Evolutionary conservation across 495 filamentous ascomycete genomes (phyloP), one percentile per base, ranked within the genome.

Genomic region (Glonium stellatum): DNA sequence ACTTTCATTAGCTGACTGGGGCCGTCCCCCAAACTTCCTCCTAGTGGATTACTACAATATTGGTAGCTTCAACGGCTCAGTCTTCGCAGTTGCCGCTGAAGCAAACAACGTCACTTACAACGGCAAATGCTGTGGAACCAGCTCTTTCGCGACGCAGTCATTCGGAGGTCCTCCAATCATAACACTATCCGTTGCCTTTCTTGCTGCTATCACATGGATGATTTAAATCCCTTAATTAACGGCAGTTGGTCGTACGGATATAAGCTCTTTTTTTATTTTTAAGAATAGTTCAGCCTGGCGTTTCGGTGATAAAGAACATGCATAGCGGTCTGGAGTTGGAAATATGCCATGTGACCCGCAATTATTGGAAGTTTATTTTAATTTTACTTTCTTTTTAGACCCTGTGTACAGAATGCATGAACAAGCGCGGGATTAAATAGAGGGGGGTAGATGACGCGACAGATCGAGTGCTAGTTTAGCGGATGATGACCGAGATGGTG

Each of bases 1-100:
- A 49, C 23, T 57, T 39, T 51, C 56, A n/a, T 42, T 19, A 76
- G 76, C 59, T 0, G 73, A 74, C 22, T 95, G 88, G 87, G 77
- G 77, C 21, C 81, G 86, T 37, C 78, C 87, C 1, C 92, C 92
- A 0, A 96, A 88, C 69, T 87, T 95, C 66, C 78, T 97, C 8
- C 82, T 96, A 25, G 89, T 96, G 4, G 92, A 97, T 70, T 95
- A 88, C 70, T 95, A 92, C 73, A 87, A 95, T 66, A 72, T 73
- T 54, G 90, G 88, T 53, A 76, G 75, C 12, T 82, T 74, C 54
- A 80, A 82, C 57, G 92, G 92, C n/a, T 87, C 87, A 4, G 92
- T 96, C 44, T 96, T 97, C 68, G 84, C 92, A 67, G 90, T 93
- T 41, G 92, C 92, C 2, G 92, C 92, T 10, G 70, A 78, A 62